phyloP scores from a whole-genome alignment of 1,139 yeast genomes.

The Yamadazyma kanchanaburiensis region DNA sequence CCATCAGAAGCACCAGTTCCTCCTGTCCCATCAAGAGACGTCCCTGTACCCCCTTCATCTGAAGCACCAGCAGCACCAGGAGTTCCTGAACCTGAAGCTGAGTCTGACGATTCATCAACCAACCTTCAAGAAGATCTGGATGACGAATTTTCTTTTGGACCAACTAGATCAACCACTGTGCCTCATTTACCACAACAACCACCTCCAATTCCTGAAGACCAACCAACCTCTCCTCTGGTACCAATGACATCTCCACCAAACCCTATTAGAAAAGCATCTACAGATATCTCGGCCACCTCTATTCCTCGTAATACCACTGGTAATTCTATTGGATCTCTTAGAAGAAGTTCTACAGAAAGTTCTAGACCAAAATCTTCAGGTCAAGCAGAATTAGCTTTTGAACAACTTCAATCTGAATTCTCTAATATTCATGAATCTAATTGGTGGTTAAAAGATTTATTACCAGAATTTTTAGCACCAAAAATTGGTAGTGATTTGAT shows the following conservation, averaged over 20 bases:
- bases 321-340: conserved; percentile 19
- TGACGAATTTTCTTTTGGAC: conserved; percentile 14
- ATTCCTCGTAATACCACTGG: conserved; percentile 21
- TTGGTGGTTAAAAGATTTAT: conserved; percentile 66
- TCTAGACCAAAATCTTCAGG: conserved; percentile 15
- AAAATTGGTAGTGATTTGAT: conserved; percentile 47
- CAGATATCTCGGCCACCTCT: conserved; percentile 16
- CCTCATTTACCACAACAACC: conserved; percentile 10
- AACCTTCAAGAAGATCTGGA: conserved; percentile 7
- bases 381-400: conserved; percentile 28
- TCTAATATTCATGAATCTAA: conserved; percentile 22
- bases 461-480: conserved; percentile 54
- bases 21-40: conserved; percentile 9
- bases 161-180: conserved; percentile 9
- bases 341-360: conserved; percentile 16
- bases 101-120: conserved; percentile 2
- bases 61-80: conserved; percentile 9
- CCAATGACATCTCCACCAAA: conserved; percentile 3
- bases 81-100: conserved; percentile 2
- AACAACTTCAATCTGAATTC: conserved; percentile 29
- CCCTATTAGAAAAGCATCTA: conserved; percentile 16
- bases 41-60: conserved; percentile 10
- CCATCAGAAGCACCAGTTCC: conserved; percentile 9
- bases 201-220: conserved; percentile 17
- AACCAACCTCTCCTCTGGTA: conserved; percentile 5